Evolutionary conservation across 148 eudicot genomes (phyloP).

Genomic region (Suaeda aralocaspica): DNA sequence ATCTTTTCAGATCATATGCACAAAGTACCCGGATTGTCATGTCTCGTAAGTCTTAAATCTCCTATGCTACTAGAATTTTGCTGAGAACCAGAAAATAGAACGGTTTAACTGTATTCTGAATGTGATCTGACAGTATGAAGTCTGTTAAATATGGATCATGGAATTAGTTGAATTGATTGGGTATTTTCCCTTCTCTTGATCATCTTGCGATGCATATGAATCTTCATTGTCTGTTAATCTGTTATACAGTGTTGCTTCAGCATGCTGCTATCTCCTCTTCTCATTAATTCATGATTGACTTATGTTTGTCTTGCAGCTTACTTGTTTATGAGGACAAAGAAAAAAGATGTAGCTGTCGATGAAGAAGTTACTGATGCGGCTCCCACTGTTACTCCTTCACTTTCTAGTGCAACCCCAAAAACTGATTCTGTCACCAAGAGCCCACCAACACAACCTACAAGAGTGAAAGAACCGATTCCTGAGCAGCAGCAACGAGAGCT

Average conservation of each 20-base stretch:
- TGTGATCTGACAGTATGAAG: not conserved
- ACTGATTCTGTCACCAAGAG: slow-evolving; percentile 17
- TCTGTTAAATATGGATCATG: not conserved
- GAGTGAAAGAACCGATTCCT: slow-evolving; percentile 49
- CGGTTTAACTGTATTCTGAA: not conserved
- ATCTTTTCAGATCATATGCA: not conserved
- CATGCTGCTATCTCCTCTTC: not conserved
- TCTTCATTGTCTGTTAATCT: not conserved
- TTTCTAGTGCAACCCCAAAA: slow-evolving; percentile 27
- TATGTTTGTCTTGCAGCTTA: slow-evolving; percentile 45
- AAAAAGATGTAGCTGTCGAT: slow-evolving; percentile 38
- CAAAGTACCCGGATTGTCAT: not conserved
- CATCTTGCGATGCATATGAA: not conserved
- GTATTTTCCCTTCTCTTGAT: not conserved
- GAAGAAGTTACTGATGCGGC: slow-evolving; percentile 32
- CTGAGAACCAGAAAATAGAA: not conserved
- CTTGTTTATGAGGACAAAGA: slow-evolving; percentile 55
- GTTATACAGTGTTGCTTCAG: not conserved
- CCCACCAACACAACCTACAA: slow-evolving; percentile 32
- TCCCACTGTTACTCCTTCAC: slow-evolving; percentile 17
- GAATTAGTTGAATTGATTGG: not conserved
- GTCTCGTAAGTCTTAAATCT: not conserved
- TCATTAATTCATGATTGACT: slow-evolving; percentile 1
- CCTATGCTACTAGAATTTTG: not conserved
- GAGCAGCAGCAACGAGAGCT: slow-evolving; percentile 72